A percentile compares a stretch with the other conserved stretches of the same genome.
phyloP scores from a whole-genome alignment of 805 yeast species.

The Starmerella etchellsii region DNA sequence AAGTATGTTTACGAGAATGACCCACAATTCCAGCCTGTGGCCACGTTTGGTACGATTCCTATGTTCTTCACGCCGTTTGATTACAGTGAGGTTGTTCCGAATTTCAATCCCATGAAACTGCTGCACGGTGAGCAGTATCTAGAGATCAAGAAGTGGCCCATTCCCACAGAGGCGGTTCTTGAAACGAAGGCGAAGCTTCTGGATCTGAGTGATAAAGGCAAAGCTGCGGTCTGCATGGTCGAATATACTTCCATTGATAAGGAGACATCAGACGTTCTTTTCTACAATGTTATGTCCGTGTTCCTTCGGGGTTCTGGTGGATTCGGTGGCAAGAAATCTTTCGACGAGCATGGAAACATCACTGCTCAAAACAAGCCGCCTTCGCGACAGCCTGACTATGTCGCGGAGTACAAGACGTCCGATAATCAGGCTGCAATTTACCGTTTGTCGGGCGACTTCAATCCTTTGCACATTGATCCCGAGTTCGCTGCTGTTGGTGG shows the following conservation, averaged over 20 bases:
- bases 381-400: constrained; percentile 51
- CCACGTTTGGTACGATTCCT: constrained; percentile 84
- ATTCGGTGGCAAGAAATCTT: constrained; percentile 38
- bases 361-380: constrained; percentile 53
- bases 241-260: constrained; percentile 64
- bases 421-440: constrained; percentile 77
- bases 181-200: constrained; percentile 54
- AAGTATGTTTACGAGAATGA: constrained; percentile 68
- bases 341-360: constrained; percentile 48
- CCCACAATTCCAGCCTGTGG: constrained; percentile 68
- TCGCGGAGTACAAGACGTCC: constrained; percentile 42
- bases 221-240: constrained; percentile 63
- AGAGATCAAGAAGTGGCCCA: constrained; percentile 59
- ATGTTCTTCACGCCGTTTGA: constrained; percentile 55
- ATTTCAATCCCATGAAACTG: constrained; percentile 79
- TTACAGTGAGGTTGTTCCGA: constrained; percentile 49
- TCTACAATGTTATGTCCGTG: constrained; percentile 71
- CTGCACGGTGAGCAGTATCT: constrained; percentile 93
- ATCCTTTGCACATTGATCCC: constrained; percentile 94
- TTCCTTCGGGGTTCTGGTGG: constrained; percentile 66
- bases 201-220: constrained; percentile 70
- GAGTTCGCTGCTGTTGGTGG: constrained; percentile 75
- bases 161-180: constrained; percentile 58
- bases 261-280: constrained; percentile 52
- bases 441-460: constrained; percentile 85